Evolutionary conservation across 1,284 basidiomycete genomes (phyloP).

Genomic region (Ustilago nuda): DNA sequence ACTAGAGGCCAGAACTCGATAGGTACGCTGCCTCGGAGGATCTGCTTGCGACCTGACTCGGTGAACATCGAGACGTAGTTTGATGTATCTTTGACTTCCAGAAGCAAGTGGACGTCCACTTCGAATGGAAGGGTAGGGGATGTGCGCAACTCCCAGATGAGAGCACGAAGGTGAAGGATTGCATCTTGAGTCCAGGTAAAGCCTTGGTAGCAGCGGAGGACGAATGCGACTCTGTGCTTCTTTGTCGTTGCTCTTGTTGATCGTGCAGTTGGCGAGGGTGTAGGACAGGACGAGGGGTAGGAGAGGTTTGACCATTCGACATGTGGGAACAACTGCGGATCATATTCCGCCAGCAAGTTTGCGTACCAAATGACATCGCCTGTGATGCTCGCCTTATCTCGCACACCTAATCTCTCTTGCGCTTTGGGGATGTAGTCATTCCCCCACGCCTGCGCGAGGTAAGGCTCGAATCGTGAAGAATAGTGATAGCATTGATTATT

Average conservation of each 20-base stretch:
- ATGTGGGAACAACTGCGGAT: constrained; percentile 1
- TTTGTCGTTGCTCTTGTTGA: background rate
- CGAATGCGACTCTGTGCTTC: constrained; percentile 19
- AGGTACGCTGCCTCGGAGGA: constrained; percentile 25
- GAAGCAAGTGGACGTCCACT: constrained; percentile 21
- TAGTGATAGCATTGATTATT: constrained; percentile 14
- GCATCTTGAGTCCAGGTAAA: constrained; percentile 19
- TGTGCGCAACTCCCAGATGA: constrained; percentile 30
- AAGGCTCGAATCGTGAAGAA: constrained; percentile 19
- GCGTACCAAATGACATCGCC: constrained; percentile 27
- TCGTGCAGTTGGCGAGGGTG: background rate
- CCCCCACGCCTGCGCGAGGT: constrained; percentile 7
- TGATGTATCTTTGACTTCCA: constrained; percentile 30
- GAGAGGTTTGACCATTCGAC: constrained; percentile 11
- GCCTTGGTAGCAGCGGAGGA: constrained; percentile 27
- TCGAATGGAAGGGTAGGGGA: constrained; percentile 12
- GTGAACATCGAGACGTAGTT: constrained; percentile 23
- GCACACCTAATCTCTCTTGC: constrained; percentile 9
- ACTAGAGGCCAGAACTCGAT: constrained; percentile 37
- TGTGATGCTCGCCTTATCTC: background rate
- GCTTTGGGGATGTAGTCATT: constrained; percentile 24
- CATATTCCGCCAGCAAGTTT: constrained; percentile 23
- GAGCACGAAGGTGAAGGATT: constrained; percentile 23
- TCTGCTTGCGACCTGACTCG: constrained; percentile 9
- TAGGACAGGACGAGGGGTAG: background rate